Conservation (phyloP, 2,329 filamentous ascomycete species). For the Kalmusia sp. region DNA sequence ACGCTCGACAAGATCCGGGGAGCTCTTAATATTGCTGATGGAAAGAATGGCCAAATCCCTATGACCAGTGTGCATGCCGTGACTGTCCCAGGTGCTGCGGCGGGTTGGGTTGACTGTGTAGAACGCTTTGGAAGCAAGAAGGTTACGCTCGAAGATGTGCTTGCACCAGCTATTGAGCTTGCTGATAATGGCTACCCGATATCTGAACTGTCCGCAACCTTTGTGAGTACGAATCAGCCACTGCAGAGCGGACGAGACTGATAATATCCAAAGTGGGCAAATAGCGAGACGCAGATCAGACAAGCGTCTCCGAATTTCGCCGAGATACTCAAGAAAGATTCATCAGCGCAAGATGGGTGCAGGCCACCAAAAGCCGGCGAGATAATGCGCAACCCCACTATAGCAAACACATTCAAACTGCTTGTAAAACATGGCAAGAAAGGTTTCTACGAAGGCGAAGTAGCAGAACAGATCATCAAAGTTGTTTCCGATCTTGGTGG, state of each 20-base stretch:
- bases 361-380: constrained; percentile 82
- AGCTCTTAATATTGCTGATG: constrained; percentile 70
- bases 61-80: constrained; percentile 79
- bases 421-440: constrained; percentile 82
- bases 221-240: constrained; percentile 70
- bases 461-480: constrained; percentile 82
- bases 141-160: constrained; percentile 75
- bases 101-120: constrained; percentile 90
- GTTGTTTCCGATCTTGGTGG: constrained; percentile 80
- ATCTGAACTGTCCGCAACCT: constrained; percentile 74
- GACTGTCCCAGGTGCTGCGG: constrained; percentile 88
- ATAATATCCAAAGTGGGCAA: constrained; percentile 68
- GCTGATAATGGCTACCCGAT: constrained; percentile 91
- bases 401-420: constrained; percentile 81
- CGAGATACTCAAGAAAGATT: constrained; percentile 86
- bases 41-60: constrained; percentile 68
- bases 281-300: constrained; percentile 68
- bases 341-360: constrained; percentile 70
- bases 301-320: constrained; percentile 82
- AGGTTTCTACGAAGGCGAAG: constrained; percentile 87
- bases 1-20: constrained; percentile 74
- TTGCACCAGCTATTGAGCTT: constrained; percentile 82
- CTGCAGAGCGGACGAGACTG: too few relatives aligned
- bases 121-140: constrained; percentile 90
- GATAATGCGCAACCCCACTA: constrained; percentile 82